Percentiles rank a stretch among this genome's conserved stretches.
These are phyloP conservation scores for Brassica hybrid DNA, from an alignment of 441 rosid genomes.

Conservation along the genomic window DNA sequence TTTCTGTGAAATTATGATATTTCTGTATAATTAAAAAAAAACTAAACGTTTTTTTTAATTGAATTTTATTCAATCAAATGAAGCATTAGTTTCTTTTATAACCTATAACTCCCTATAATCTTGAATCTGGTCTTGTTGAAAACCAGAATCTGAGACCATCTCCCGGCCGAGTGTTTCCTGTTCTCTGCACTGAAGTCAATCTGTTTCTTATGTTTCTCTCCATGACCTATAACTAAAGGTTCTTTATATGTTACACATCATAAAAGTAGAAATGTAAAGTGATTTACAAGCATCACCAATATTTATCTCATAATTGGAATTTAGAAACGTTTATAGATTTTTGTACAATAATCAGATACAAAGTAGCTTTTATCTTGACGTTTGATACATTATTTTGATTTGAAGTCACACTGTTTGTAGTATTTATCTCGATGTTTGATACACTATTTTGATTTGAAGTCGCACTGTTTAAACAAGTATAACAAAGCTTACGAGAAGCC, in stretches of 20 bases:
- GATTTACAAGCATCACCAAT: slow-evolving; percentile 16
- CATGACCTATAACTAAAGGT: no score
- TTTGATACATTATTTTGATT: slow-evolving; percentile 20
- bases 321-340: neutral
- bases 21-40: no score
- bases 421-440: slow-evolving; percentile 32
- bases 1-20: no score
- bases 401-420: slow-evolving; percentile 23
- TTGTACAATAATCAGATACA: neutral
- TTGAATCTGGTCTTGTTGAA: no score
- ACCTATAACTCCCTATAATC: no score
- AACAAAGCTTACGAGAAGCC: neutral
- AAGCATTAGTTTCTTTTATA: no score
- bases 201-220: no score
- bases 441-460: slow-evolving; percentile 25
- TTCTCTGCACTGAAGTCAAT: no score
- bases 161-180: no score
- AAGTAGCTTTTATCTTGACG: slow-evolving; percentile 30
- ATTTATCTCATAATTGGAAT: neutral
- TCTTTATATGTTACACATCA: neutral
- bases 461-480: slow-evolving; percentile 1
- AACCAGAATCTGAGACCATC: no score
- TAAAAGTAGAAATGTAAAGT: slow-evolving; percentile 15
- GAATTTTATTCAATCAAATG: no score
- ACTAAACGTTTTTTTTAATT: neutral